Evolutionary conservation across 2,329 filamentous ascomycete species (phyloP).

Genomic region (Alternaria sp.): DNA sequence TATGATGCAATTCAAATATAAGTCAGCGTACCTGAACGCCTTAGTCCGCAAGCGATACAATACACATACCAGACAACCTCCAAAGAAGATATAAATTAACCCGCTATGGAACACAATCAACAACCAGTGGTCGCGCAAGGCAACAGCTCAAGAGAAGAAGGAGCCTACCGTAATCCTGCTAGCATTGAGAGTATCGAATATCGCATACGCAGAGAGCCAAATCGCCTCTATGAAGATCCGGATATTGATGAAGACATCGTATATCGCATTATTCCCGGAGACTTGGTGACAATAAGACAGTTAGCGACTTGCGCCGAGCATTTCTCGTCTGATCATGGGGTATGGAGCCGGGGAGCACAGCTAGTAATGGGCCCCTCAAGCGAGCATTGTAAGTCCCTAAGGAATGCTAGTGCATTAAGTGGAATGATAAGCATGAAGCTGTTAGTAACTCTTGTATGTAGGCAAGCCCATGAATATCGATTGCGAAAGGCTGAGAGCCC

Average conservation of each 20-base stretch:
- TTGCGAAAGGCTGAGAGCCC: slow-evolving; percentile 3
- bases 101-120: background rate
- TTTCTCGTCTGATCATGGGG: slow-evolving; percentile 9
- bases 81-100: background rate
- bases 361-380: background rate
- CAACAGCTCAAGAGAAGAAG: background rate
- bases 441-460: background rate
- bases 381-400: background rate
- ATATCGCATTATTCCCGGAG: slow-evolving; percentile 14
- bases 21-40: background rate
- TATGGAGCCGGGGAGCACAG: slow-evolving; percentile 4
- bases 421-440: background rate
- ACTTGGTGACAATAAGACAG: slow-evolving; percentile 2
- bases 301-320: slow-evolving; percentile 7
- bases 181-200: background rate
- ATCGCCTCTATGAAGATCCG: slow-evolving; percentile 12
- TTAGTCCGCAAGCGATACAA: background rate
- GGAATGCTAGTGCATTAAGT: background rate
- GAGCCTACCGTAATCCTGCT: background rate
- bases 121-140: background rate
- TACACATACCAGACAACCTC: background rate
- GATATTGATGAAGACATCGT: slow-evolving; percentile 15
- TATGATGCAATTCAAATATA: no score
- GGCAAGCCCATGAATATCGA: slow-evolving; percentile 6
- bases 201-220: slow-evolving; percentile 11